A percentile compares a stretch with the other conserved stretches of the same genome.
Evolutionary conservation across 169 alveolate genomes (phyloP).

Genomic region (Cryptosporidium sp.): DNA sequence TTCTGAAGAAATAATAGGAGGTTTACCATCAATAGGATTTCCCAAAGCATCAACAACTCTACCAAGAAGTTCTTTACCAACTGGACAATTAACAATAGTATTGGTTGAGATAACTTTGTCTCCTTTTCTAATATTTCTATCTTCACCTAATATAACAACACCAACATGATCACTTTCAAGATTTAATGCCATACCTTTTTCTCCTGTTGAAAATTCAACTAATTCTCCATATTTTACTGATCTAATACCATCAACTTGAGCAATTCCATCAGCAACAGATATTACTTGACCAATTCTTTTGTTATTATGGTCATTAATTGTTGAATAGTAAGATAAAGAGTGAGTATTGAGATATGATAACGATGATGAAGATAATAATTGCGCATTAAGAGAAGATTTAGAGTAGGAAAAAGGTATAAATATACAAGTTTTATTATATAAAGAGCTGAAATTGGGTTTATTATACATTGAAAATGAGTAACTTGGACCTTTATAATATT

Average conservation of each 20-base stretch:
- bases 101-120: slow-evolving; percentile 94
- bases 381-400: no score
- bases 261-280: slow-evolving; percentile 97
- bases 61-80: slow-evolving; percentile 96
- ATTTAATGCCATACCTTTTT: slow-evolving; percentile 97
- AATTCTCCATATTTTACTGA: slow-evolving; percentile 96
- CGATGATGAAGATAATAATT: no score
- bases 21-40: slow-evolving; percentile 95
- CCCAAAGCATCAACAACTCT: slow-evolving; percentile 98
- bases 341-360: not conserved
- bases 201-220: slow-evolving; percentile 92
- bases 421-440: no score
- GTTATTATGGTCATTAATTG: not conserved
- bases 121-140: slow-evolving; percentile 95
- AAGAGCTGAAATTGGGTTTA: not conserved
- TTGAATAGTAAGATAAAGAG: not conserved
- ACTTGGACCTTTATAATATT: not conserved
- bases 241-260: slow-evolving; percentile 95
- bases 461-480: not conserved
- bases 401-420: not conserved
- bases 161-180: slow-evolving; percentile 97
- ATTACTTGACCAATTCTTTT: slow-evolving; percentile 91
- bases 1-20: slow-evolving; percentile 88
- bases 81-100: slow-evolving; percentile 96
- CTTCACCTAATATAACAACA: slow-evolving; percentile 97